Evolutionary conservation across 345 rosid genomes (phyloP).

Genomic region (Litchi chinensis): DNA sequence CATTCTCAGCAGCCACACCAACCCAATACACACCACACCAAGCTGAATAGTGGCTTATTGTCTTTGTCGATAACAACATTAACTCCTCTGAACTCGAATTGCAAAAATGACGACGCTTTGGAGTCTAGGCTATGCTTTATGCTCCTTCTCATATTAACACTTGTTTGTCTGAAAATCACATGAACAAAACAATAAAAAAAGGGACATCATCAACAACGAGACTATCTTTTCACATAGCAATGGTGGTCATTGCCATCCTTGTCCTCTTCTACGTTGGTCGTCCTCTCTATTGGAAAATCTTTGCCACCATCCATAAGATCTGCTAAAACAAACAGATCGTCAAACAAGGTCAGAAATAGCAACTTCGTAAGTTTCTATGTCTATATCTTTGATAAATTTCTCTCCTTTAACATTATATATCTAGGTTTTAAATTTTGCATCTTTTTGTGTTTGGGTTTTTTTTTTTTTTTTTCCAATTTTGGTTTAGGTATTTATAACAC

Average conservation of each 20-base stretch:
- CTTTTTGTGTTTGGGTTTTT: not conserved
- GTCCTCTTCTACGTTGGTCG: slow-evolving; percentile 72
- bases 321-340: slow-evolving; percentile 81
- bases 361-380: not conserved
- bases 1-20: no score
- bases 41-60: no score
- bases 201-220: slow-evolving; percentile 36
- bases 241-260: slow-evolving; percentile 34
- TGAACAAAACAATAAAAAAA: not conserved
- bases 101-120: no score
- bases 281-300: slow-evolving; percentile 92
- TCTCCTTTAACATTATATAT: not conserved
- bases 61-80: no score
- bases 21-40: no score
- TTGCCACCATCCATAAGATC: slow-evolving; percentile 87
- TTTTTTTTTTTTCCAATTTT: not conserved
- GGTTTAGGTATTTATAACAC: slow-evolving; percentile 60
- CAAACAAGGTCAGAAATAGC: slow-evolving; percentile 46
- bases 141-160: no score
- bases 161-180: not conserved
- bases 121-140: no score
- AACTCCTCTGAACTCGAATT: no score
- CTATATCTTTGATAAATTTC: not conserved
- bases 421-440: not conserved
- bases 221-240: slow-evolving; percentile 44